A percentile compares a stretch with the other conserved stretches of the same genome.
Evolutionary conservation across 257 asterid species (phyloP).

Genomic region (Jacaranda copaia): DNA sequence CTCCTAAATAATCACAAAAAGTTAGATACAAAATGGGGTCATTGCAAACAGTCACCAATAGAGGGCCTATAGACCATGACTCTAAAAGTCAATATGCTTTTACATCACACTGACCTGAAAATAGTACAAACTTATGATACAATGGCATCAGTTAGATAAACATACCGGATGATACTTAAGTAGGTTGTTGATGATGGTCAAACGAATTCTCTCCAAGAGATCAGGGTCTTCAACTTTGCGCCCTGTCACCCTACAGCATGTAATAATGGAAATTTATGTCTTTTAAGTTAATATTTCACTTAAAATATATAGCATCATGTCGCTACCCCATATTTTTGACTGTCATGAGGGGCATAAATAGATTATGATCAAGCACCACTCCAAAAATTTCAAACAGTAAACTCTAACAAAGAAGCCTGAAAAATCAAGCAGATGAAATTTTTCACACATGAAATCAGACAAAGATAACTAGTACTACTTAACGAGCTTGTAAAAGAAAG

Average conservation of each 20-base stretch:
- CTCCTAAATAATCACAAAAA: constrained; percentile 60
- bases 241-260: constrained; percentile 67
- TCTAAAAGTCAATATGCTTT: constrained; percentile 17
- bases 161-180: constrained; percentile 96
- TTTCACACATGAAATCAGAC: not conserved
- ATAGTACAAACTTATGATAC: constrained; percentile 19
- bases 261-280: constrained; percentile 8
- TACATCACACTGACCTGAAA: not conserved
- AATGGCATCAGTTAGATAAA: constrained; percentile 35
- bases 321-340: constrained; percentile 5
- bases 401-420: constrained; percentile 1
- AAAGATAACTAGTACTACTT: not conserved
- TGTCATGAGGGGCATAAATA: constrained; percentile 12
- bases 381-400: constrained; percentile 20
- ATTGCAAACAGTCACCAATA: constrained; percentile 14
- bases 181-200: constrained; percentile 91
- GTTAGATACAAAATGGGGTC: not conserved
- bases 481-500: constrained; percentile 2
- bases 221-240: constrained; percentile 96
- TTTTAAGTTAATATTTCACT: constrained; percentile 14
- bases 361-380: constrained; percentile 5
- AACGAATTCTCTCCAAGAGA: constrained; percentile 93
- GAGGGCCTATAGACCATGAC: constrained; percentile 22
- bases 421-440: too few relatives aligned
- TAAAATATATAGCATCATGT: not conserved